Evolutionary conservation across 306 rosid genomes (phyloP).

Genomic region (Medicago arabica): DNA sequence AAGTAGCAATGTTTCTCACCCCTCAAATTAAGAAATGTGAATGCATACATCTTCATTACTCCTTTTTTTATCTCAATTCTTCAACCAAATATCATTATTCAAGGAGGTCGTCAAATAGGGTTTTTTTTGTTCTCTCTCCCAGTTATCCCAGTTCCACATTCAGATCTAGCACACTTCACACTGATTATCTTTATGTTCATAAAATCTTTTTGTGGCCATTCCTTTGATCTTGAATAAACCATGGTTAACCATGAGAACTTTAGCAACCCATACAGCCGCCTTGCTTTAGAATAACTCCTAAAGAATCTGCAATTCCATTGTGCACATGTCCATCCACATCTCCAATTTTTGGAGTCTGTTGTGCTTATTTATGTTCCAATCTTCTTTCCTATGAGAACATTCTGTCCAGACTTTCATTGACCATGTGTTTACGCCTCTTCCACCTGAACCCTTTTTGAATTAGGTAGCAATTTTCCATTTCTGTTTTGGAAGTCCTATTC

Average conservation of each 20-base stretch:
- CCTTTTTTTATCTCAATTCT: conserved; percentile 63
- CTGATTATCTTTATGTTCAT: conserved; percentile 68
- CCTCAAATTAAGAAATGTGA: conserved; percentile 69
- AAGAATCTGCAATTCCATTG: conserved; percentile 58
- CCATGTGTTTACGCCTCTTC: conserved; percentile 55
- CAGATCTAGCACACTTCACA: conserved; percentile 71
- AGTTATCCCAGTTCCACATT: conserved; percentile 54
- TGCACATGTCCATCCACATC: conserved; percentile 53
- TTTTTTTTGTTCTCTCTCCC: conserved; percentile 52
- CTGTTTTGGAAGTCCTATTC: conserved; percentile 50
- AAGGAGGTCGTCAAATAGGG: conserved; percentile 71
- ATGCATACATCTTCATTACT: conserved; percentile 56
- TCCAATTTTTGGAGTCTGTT: conserved; percentile 59
- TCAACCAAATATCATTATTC: conserved; percentile 65
- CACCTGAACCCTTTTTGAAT: conserved; percentile 49
- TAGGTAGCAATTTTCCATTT: conserved; percentile 59
- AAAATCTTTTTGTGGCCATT: conserved; percentile 71
- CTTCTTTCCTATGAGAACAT: conserved; percentile 51
- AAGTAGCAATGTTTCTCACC: conserved; percentile 56
- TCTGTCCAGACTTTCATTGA: conserved; percentile 51
- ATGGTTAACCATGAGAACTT: conserved; percentile 69
- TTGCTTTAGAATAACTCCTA: conserved; percentile 68
- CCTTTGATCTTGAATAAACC: conserved; percentile 77
- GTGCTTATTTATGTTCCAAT: conserved; percentile 56
- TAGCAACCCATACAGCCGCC: conserved; percentile 71